Base-by-base conservation (phyloP, 495 filamentous ascomycete species). In the Penicillium desertorum region DNA sequence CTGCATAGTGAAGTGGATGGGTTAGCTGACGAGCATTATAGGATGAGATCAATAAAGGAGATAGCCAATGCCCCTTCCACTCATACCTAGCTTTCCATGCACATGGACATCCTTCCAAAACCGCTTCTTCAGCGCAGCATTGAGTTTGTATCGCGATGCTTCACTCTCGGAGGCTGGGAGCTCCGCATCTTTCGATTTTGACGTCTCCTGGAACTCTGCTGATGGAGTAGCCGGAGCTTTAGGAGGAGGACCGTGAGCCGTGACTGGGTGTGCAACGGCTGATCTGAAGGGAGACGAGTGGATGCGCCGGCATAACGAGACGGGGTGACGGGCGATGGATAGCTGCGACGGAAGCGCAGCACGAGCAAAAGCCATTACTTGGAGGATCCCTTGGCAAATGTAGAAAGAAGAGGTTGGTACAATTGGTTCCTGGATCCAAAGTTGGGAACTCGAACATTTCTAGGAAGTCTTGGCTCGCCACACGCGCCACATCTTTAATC, bases 61-160 rank as follows among this genome's bases (percentile, higher is more conserved):
- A 49, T 29, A 30, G 49, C 12, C 19, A 45, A 30, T 45, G 14
- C 49, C 71, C 79, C 79, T 19, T 47, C 10, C 20, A 14, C 11
- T 27, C 83, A 51, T 83, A 79, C 54, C 80, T 67, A 55, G 79
- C 73, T 68, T 71, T 46, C 66, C 66, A 46, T 80, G 73, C 16
- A 95, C 85, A 63, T 78, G 71, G 5, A 91, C 89, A 73, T 93
- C 79, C 66, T 88, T 91, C 91, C 91, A 96, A 70, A 95, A 94
- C 8, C 89, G 79, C 71, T 86, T 87, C 68, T 80, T 82, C 55
- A 89, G 71, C 42, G 76, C 71, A 27, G 59, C 71, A 16, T 76
- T 68, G 5, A 76, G 69, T 59, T 81, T 76, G 10, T 67, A 49
- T 10, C 63, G 61, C 32, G 74, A 65, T 43, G 74, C 68, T 8